Evolutionary conservation across 2,329 filamentous ascomycete genomes (phyloP).

Genomic region (Geosmithia flava): DNA sequence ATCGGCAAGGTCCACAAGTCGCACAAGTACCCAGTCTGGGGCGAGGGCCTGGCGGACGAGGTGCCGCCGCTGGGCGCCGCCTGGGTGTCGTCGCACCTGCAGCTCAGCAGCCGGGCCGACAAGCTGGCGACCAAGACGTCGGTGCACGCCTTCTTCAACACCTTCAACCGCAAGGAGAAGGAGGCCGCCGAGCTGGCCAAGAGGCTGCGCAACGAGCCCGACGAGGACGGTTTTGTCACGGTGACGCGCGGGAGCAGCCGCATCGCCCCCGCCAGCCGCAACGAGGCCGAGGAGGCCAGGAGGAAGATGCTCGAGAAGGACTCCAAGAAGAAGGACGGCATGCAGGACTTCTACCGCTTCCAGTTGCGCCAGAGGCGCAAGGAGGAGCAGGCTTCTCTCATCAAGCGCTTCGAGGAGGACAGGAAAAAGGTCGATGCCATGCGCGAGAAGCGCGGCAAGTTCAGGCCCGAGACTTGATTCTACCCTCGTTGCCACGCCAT

Average conservation of each 20-base stretch:
- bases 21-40: constrained; percentile 57
- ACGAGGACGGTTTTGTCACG: constrained; percentile 92
- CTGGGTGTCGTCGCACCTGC: constrained; percentile 54
- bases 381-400: constrained; percentile 54
- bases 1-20: constrained; percentile 47
- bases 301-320: constrained; percentile 50
- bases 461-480: constrained; percentile 38
- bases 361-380: constrained; percentile 71
- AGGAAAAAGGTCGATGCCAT: constrained; percentile 59
- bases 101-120: constrained; percentile 57
- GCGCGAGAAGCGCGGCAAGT: constrained; percentile 53
- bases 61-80: constrained; percentile 43
- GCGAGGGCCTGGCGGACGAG: constrained; percentile 42
- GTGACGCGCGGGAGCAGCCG: constrained; percentile 71
- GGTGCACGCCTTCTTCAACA: constrained; percentile 76
- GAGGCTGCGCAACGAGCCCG: constrained; percentile 63
- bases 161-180: constrained; percentile 62
- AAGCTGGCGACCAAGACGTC: constrained; percentile 53
- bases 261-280: constrained; percentile 59
- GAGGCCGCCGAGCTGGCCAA: constrained; percentile 50
- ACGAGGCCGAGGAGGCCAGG: constrained; percentile 52
- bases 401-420: constrained; percentile 66
- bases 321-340: constrained; percentile 47
- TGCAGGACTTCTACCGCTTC: constrained; percentile 73
- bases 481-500: neutral